These are phyloP conservation scores for Verticillium dahliae DNA, from an alignment of 2,329 filamentous ascomycete species.

Conservation along the genomic window DNA sequence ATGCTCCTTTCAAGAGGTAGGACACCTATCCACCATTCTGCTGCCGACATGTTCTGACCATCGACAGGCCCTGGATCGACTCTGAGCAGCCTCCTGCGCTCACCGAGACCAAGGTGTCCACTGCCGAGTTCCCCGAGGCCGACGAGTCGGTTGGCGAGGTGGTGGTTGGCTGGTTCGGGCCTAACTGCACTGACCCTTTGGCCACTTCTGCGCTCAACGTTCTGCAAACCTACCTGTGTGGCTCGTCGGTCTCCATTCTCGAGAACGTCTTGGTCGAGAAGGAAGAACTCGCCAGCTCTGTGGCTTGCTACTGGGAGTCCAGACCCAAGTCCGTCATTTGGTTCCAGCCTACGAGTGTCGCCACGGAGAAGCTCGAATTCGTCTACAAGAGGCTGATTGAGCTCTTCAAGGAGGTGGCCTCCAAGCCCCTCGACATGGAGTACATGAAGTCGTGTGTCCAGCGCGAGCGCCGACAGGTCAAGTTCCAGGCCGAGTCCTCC, in stretches of 20 bases:
- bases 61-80: conserved; percentile 73
- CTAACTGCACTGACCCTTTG: conserved; percentile 65
- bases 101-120: conserved; percentile 65
- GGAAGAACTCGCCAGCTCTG: conserved; percentile 82
- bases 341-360: conserved; percentile 80
- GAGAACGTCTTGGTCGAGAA: conserved; percentile 91
- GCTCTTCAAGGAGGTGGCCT: conserved; percentile 72
- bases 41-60: neutral
- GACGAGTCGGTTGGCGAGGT: conserved; percentile 92
- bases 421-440: conserved; percentile 76
- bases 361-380: conserved; percentile 73
- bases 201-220: conserved; percentile 69
- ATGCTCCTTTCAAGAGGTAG: conserved; percentile 66
- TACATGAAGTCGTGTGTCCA: conserved; percentile 86
- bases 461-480: conserved; percentile 73
- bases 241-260: conserved; percentile 85
- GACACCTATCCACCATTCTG: conserved; percentile 5
- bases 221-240: conserved; percentile 79
- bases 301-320: conserved; percentile 72
- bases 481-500: conserved; percentile 76
- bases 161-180: conserved; percentile 79
- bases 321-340: conserved; percentile 79
- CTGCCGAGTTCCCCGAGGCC: conserved; percentile 88
- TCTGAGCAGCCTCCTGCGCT: conserved; percentile 72
- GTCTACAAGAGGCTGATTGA: conserved; percentile 84